These are phyloP conservation scores for Onygenales sp. DNA, from an alignment of 2,329 filamentous ascomycete species.

Conservation along the genomic window DNA sequence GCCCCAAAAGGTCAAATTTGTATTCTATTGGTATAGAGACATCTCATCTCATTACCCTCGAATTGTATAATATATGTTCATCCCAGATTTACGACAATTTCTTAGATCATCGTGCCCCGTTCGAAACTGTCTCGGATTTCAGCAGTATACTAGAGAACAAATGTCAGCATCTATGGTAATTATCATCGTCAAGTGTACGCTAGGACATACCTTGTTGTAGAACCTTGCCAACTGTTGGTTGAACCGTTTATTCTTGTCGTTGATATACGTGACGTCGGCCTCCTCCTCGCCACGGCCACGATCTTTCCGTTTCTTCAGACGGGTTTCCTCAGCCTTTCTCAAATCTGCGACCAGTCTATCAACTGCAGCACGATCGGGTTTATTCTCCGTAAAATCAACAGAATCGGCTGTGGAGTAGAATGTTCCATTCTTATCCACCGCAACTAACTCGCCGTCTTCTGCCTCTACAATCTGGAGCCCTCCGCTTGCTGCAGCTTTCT, in stretches of 20 bases:
- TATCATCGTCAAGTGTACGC: conserved; percentile 3
- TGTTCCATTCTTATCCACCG: conserved; percentile 79
- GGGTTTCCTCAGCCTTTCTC: conserved; percentile 75
- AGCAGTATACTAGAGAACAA: conserved; percentile 59
- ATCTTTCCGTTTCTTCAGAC: conserved; percentile 77
- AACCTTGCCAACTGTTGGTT: conserved; percentile 94
- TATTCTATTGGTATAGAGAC: conserved; percentile 1
- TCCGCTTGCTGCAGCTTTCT: conserved; percentile 73
- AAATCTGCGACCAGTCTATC: conserved; percentile 81
- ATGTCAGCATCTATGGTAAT: neutral
- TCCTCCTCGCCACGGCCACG: conserved; percentile 73
- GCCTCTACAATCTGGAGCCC: conserved; percentile 90
- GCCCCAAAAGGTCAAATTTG: neutral
- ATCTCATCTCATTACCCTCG: neutral
- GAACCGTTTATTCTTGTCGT: conserved; percentile 99
- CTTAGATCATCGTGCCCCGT: conserved; percentile 86
- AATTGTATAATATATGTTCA: conserved; percentile 5
- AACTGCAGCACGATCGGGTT: conserved; percentile 75
- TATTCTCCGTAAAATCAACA: conserved; percentile 71
- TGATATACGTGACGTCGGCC: conserved; percentile 95
- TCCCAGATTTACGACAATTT: conserved; percentile 1
- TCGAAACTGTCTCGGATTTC: conserved; percentile 98
- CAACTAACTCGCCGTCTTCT: conserved; percentile 87
- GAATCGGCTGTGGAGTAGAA: conserved; percentile 87
- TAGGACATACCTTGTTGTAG: conserved; percentile 67